Conservation (phyloP, 2,329 filamentous ascomycete species). For the Alternaria solani region DNA sequence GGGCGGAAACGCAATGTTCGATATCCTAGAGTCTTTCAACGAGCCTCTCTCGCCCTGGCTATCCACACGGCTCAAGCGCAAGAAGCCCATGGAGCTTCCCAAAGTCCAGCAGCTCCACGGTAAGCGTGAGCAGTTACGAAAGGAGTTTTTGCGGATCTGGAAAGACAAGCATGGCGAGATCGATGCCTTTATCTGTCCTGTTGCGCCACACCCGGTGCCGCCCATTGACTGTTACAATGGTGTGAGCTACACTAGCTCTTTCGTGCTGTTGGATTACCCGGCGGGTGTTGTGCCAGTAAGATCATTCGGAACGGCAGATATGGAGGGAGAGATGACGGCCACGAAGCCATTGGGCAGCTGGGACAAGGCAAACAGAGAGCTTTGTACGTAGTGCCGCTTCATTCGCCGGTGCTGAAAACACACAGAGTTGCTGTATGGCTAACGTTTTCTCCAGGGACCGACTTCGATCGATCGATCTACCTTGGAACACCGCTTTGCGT, state of each 20-base stretch:
- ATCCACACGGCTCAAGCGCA: slow-evolving; percentile 59
- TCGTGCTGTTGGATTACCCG: slow-evolving; percentile 70
- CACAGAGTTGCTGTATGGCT: slow-evolving; percentile 3
- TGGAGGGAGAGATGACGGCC: slow-evolving; percentile 56
- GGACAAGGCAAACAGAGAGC: slow-evolving; percentile 66
- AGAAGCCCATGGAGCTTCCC: slow-evolving; percentile 57
- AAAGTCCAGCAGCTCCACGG: slow-evolving; percentile 63
- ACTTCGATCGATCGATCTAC: slow-evolving; percentile 63
- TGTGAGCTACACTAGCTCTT: slow-evolving; percentile 68
- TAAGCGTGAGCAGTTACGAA: slow-evolving; percentile 61
- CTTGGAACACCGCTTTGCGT: slow-evolving; percentile 63
- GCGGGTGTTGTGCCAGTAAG: slow-evolving; percentile 66
- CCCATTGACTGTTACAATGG: slow-evolving; percentile 69
- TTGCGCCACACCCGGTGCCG: slow-evolving; percentile 70
- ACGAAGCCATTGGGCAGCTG: slow-evolving; percentile 59
- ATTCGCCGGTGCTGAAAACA: background rate
- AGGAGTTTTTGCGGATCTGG: slow-evolving; percentile 67
- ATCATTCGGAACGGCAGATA: slow-evolving; percentile 58
- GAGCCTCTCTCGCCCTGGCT: slow-evolving; percentile 70
- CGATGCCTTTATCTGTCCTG: slow-evolving; percentile 69
- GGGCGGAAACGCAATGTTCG: slow-evolving; percentile 64
- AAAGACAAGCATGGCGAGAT: slow-evolving; percentile 54
- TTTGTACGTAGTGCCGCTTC: slow-evolving; percentile 57
- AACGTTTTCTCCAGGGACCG: slow-evolving; percentile 45
- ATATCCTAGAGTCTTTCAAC: slow-evolving; percentile 62